Conservation (phyloP, 1,139 yeast genomes). For the Candida sp. region DNA sequence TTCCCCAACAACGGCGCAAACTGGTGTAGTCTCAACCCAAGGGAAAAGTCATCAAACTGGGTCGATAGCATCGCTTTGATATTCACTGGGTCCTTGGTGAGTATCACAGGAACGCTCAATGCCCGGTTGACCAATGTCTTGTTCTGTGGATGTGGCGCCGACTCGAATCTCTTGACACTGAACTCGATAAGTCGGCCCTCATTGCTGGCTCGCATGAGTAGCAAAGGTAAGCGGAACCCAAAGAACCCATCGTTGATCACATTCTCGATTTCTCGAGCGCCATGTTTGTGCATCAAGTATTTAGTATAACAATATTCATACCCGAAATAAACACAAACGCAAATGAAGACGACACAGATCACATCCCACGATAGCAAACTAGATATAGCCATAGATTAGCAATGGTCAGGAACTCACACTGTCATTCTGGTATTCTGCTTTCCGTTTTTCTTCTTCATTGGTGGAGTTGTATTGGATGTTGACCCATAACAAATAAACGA, state of each 20-base stretch:
- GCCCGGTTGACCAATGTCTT: conserved; percentile 18
- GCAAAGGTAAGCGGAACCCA: conserved; percentile 18
- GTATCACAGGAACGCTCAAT: conserved; percentile 19
- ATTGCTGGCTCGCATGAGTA: conserved; percentile 14
- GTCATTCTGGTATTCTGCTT: background rate
- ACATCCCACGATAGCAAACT: background rate
- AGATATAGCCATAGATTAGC: conserved; percentile 1
- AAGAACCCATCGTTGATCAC: conserved; percentile 19
- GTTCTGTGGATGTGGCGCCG: conserved; percentile 5
- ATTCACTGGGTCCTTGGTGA: conserved; percentile 30
- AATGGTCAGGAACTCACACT: background rate
- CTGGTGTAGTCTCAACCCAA: conserved; percentile 45
- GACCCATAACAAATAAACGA: no score
- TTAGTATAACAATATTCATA: conserved; percentile 5
- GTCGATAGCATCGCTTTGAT: conserved; percentile 38
- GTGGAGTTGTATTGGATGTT: background rate
- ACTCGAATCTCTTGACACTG: conserved; percentile 11
- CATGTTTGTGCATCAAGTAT: conserved; percentile 16
- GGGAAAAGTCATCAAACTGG: conserved; percentile 49
- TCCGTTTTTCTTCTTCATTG: background rate
- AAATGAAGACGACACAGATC: background rate
- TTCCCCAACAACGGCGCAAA: conserved; percentile 50
- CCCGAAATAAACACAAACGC: background rate
- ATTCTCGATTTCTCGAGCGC: conserved; percentile 19
- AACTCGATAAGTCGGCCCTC: conserved; percentile 16